Evolutionary conservation across 2,329 filamentous ascomycete species (phyloP).

Genomic region (Fusarium mexicanum): DNA sequence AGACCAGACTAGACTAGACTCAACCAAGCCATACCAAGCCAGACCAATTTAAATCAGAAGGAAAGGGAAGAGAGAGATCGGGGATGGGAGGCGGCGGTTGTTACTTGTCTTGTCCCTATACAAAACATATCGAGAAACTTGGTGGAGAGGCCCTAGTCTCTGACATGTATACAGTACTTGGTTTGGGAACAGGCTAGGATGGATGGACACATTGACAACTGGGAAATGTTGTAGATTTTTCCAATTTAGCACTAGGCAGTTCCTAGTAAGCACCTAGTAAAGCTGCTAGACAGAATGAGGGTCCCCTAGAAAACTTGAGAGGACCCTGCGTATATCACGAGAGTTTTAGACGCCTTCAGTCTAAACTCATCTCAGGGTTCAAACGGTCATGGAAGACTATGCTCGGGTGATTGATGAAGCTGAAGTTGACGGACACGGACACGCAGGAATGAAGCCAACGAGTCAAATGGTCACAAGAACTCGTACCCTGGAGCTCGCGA

Average conservation of each 20-base stretch:
- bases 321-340: constrained; percentile 29
- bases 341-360: background rate
- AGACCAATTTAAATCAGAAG: background rate
- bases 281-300: background rate
- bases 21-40: background rate
- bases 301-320: constrained; percentile 20
- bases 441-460: background rate
- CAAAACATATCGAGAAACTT: background rate
- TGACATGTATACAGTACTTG: constrained; percentile 24
- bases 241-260: constrained; percentile 1
- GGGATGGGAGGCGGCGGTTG: background rate
- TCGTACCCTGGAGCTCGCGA: background rate
- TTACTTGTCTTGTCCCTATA: background rate
- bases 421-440: too few species aligned
- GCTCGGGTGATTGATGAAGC: background rate
- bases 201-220: background rate
- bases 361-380: background rate
- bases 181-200: background rate
- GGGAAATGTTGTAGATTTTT: constrained; percentile 14
- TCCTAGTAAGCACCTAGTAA: background rate
- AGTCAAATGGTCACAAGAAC: background rate
- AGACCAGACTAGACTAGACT: background rate
- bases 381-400: background rate
- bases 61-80: background rate
- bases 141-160: constrained; percentile 1